Conservation (phyloP, 1,284 basidiomycete species). For the Grifola frondosa region DNA sequence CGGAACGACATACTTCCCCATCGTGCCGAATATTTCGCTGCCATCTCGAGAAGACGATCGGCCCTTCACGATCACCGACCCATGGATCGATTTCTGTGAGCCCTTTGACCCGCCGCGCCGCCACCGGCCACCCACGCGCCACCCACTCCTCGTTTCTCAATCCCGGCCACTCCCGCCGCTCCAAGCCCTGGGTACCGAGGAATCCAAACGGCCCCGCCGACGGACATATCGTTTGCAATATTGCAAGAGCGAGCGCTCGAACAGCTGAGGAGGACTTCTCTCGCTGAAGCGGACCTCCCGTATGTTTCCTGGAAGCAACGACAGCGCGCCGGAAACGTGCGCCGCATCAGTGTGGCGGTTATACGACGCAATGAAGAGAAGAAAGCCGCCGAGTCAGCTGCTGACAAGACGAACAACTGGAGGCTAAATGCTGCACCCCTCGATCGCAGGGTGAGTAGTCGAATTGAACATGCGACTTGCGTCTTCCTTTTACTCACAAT, state of each 20-base stretch:
- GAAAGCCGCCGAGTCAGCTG: constrained; percentile 26
- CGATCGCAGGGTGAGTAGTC: constrained; percentile 22
- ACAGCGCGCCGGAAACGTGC: constrained; percentile 27
- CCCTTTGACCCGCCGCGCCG: not conserved
- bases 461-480: too few species aligned
- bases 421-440: constrained; percentile 16
- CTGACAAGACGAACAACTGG: constrained; percentile 13
- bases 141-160: not conserved
- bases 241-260: constrained; percentile 1
- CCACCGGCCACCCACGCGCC: not conserved
- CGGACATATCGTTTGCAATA: not conserved
- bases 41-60: constrained; percentile 15
- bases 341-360: constrained; percentile 30
- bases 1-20: constrained; percentile 16
- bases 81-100: constrained; percentile 12
- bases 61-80: constrained; percentile 10
- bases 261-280: constrained; percentile 6
- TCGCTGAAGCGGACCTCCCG: constrained; percentile 25
- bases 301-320: constrained; percentile 23
- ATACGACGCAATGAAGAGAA: constrained; percentile 30
- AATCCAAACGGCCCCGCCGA: not conserved
- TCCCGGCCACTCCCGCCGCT: not conserved
- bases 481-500: not conserved
- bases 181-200: not conserved
- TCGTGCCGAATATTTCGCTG: constrained; percentile 3